Evolutionary conservation across 345 rosid species (phyloP).

Genomic region (Euphorbia pulcherrima): DNA sequence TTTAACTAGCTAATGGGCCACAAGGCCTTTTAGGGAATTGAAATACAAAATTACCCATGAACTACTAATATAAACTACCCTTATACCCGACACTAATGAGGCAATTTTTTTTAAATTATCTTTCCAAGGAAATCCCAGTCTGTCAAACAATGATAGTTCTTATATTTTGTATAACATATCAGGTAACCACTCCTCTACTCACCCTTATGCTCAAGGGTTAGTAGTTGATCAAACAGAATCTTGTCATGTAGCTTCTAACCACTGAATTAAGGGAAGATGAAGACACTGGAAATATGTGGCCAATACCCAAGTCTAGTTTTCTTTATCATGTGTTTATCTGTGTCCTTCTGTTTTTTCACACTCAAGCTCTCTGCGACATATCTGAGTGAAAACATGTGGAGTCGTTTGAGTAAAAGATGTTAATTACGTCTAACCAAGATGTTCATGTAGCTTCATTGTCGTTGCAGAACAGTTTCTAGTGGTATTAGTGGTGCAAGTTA

Average conservation of each 20-base stretch:
- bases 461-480: constrained; percentile 94
- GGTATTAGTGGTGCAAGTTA: constrained; percentile 99
- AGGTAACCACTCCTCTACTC: background rate
- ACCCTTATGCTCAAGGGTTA: background rate
- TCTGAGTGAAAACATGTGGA: background rate
- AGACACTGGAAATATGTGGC: background rate
- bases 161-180: background rate
- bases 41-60: no score
- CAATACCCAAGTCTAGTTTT: background rate
- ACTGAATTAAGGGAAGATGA: background rate
- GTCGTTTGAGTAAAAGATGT: background rate
- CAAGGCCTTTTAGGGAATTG: no score
- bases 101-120: no score
- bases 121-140: background rate
- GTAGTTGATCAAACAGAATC: background rate
- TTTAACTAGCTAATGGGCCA: no score
- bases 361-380: background rate
- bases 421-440: constrained; percentile 7
- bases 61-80: no score
- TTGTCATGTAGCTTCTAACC: background rate
- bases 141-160: background rate
- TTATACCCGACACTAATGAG: no score
- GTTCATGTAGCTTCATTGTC: constrained; percentile 36
- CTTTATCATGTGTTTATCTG: background rate
- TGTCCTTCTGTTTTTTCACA: background rate